Conservation (phyloP, 805 yeast genomes). For the Candida insectorum region DNA sequence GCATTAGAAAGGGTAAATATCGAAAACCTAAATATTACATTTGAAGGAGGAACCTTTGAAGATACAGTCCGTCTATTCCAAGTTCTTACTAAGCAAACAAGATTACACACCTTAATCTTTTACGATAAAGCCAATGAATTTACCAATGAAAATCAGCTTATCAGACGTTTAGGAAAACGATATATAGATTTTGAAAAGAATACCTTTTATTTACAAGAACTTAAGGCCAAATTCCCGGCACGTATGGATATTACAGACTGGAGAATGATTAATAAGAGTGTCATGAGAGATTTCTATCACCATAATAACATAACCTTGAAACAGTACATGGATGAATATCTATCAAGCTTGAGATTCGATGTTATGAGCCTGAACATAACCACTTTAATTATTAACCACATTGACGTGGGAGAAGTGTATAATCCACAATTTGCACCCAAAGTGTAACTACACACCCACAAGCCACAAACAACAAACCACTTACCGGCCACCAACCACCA, state of each 20-base stretch:
- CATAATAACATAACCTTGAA: neutral
- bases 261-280: neutral
- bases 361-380: neutral
- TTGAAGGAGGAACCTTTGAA: slow-evolving; percentile 13
- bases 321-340: slow-evolving; percentile 1
- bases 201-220: slow-evolving; percentile 5
- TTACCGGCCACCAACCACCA: too few relatives aligned
- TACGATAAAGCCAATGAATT: slow-evolving; percentile 17
- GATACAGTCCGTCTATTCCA: slow-evolving; percentile 9
- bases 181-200: slow-evolving; percentile 7
- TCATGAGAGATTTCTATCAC: neutral
- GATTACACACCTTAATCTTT: slow-evolving; percentile 10
- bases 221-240: slow-evolving; percentile 2
- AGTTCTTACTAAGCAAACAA: slow-evolving; percentile 3
- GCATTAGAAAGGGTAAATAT: slow-evolving; percentile 10
- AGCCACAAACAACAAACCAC: too few relatives aligned
- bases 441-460: too few relatives aligned
- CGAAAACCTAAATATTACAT: slow-evolving; percentile 8
- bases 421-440: too few relatives aligned
- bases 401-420: too few relatives aligned
- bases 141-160: slow-evolving; percentile 12
- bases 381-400: too few relatives aligned
- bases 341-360: neutral
- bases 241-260: neutral
- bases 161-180: slow-evolving; percentile 5